Base-by-base conservation (phyloP, 169 alveolate genomes). In the Eimeria sp. region DNA sequence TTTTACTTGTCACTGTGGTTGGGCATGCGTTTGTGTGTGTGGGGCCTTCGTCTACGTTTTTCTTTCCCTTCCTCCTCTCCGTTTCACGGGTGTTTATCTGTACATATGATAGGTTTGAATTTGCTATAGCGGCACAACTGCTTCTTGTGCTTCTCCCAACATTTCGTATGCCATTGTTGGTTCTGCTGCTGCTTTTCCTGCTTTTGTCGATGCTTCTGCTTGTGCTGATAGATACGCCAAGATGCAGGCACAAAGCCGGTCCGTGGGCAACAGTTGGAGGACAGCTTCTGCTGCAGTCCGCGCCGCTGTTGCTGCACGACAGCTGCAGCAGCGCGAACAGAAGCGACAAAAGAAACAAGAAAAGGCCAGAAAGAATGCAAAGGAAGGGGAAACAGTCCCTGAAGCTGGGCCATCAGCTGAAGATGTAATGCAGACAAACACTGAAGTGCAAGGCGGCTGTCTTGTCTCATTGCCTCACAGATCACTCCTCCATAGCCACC, bases 241-340 rank as follows among this genome's bases (percentile, higher is more conserved):
- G 95, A 90, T 90, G 89, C 95, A 90, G 78, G 95, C 95, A 52
- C 95, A 90, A 37, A 60, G 95, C 40, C 88, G 95, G 30, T 68
- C 85, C 14, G 72, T 91, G 68, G 95, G 95, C 30, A 91, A 91
- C 95, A 91, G 95, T 71, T 78, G 90, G 91, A 0, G 68, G 25
- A 78, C 95, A 30, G 95, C 91, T 43, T 37, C 83, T 46, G 95
- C 89, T 30, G 95, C 95, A 14, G 78, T 90, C 56, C n/a, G 54
- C 30, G 85, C 95, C 3, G 95, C 95, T 4, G 49, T 88, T n/a
- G 95, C 95, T 11, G 95, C 95, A 25, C 85, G 95, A 10, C 95
- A 88, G 77, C 25, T 88, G 83, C 95, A 88, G 85, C 95, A 90
- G 90, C 33, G 78, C 27, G 90, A 74, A 30, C 78, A 46, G 85